Evolutionary conservation across 139 green algal species (phyloP), one percentile per base, ranked within the genome.

Genomic region (Micromonas commoda): DNA sequence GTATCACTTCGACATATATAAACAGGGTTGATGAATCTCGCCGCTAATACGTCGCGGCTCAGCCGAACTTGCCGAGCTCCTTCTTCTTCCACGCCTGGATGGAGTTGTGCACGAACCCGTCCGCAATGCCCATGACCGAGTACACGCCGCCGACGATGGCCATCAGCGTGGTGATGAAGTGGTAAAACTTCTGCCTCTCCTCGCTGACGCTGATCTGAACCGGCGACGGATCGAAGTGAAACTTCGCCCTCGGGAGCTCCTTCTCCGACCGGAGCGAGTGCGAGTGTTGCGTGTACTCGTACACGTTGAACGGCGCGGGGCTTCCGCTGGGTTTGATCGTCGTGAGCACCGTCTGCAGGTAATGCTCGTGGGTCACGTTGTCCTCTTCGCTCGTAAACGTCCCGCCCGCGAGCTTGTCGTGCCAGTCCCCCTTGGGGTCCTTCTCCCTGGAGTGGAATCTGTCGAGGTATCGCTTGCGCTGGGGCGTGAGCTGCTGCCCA

Each of bases 91-190:
- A 29, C 9, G 82, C 19, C 29, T 39, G 67, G 13, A 74, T 60
- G 6, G 82, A 35, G 28, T 74, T 72, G 63, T 78, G 39, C 26
- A 87, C 26, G 31, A 87, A 70, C 21, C 51, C 53, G 67, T 88
- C 82, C n/a, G 83, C 35, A 53, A 88, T 88, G 2, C 76, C 75
- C 1, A 73, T 64, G 20, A 88, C 84, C 57, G 81, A 86, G 54
- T 86, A 88, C 26, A 88, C 84, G 20, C 84, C 84, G 19, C 84
- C 84, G 23, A 88, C 74, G 83, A 88, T 88, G 35, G 84, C 84
- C 64, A 83, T 88, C 13, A 85, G 31, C 38, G 81, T 85, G 3
- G 83, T 88, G 33, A 88, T 80, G 71, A 88, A 88, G 63, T 86
- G 67, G n/a, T 73, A 85, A 66, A 88, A 83, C 24, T 64, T 67